Conservation (phyloP, 179 eudicot species). For the Sideroxylon spinosum region DNA sequence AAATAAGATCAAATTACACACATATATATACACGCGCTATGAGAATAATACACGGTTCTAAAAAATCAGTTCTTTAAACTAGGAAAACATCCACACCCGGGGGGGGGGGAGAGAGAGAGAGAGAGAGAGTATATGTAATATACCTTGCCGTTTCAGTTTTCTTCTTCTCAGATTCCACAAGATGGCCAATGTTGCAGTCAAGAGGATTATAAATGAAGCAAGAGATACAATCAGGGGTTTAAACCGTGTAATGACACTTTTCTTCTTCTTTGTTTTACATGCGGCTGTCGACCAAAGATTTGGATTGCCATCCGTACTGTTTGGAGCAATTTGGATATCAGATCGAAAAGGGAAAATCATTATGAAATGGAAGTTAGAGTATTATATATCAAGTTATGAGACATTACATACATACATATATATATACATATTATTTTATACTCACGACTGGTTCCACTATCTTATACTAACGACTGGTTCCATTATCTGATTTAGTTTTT, state of each 20-base stretch:
- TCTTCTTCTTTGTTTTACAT: constrained; percentile 3
- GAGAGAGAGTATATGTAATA: too few species aligned
- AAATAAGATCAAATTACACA: background rate
- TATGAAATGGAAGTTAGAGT: too few species aligned
- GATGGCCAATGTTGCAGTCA: background rate
- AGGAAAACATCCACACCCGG: background rate
- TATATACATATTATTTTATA: too few species aligned
- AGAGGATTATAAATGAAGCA: background rate
- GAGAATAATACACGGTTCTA: background rate
- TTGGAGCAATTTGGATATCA: background rate
- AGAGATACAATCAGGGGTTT: constrained; percentile 4
- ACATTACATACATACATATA: too few species aligned
- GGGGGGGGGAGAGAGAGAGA: too few species aligned
- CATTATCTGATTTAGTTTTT: too few species aligned
- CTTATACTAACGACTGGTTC: too few species aligned
- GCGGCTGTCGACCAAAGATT: constrained; percentile 11
- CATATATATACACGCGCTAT: background rate
- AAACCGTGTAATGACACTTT: background rate
- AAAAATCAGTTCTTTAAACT: background rate
- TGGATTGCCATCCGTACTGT: constrained; percentile 5
- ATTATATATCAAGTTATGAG: too few species aligned
- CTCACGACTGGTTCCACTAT: too few species aligned
- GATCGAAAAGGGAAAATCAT: background rate
- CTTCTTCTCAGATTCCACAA: background rate
- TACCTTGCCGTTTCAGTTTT: background rate